Conservation (phyloP, 2,329 filamentous ascomycete species). For the Penicillium aurantiogriseum region DNA sequence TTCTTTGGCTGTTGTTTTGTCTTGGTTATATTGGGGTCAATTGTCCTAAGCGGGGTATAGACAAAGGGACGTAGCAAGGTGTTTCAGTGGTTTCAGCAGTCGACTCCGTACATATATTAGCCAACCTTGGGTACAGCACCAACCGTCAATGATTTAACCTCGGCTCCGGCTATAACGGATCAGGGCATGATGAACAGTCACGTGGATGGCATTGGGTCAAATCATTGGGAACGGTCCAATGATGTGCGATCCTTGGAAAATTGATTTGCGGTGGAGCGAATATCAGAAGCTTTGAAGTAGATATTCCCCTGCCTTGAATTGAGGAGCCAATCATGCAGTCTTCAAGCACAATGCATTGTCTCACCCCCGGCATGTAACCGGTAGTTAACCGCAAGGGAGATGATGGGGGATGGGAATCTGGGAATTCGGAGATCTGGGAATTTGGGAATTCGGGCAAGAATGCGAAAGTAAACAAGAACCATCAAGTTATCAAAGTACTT, state of each 20-base stretch:
- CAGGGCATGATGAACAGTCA: slow-evolving; percentile 5
- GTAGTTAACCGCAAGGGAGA: background rate
- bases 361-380: slow-evolving; percentile 6
- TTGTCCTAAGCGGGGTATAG: background rate
- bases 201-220: background rate
- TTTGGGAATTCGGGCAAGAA: too few species aligned
- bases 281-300: background rate
- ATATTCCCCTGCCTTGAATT: background rate
- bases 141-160: slow-evolving; percentile 1
- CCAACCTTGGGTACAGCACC: too few species aligned
- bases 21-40: background rate
- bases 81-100: background rate
- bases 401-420: background rate
- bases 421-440: too few species aligned
- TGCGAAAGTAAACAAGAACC: slow-evolving; percentile 7
- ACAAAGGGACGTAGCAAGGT: background rate
- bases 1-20: background rate
- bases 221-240: background rate
- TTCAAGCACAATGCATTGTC: slow-evolving; percentile 2
- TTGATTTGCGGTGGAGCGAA: slow-evolving; percentile 1
- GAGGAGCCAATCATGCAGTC: background rate
- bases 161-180: slow-evolving; percentile 3
- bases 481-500: background rate
- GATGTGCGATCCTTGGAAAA: background rate
- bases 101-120: too few species aligned